These are phyloP conservation scores for Eragrostis tef DNA, from an alignment of 202 grass and related monocot genomes.

Conservation along the genomic window DNA sequence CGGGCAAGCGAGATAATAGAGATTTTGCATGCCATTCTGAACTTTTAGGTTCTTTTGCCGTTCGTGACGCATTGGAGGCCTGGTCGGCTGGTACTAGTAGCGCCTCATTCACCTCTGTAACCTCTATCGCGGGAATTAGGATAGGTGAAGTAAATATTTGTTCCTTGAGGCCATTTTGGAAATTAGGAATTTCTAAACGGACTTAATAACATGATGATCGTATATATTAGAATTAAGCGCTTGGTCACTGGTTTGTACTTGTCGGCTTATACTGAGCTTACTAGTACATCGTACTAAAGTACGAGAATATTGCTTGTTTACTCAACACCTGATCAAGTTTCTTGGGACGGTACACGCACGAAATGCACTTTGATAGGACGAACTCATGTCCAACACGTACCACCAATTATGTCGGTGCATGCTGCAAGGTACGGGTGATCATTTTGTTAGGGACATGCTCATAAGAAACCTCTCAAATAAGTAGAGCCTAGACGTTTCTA, in stretches of 20 bases:
- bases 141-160: too few relatives aligned
- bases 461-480: conserved; percentile 5
- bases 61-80: neutral
- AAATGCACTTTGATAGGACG: neutral
- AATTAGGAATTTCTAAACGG: neutral
- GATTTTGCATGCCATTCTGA: neutral
- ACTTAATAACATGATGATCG: neutral
- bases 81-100: neutral
- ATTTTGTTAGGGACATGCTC: conserved; percentile 19
- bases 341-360: neutral
- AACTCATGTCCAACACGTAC: conserved; percentile 17
- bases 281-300: neutral
- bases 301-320: neutral
- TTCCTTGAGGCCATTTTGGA: neutral
- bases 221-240: too few relatives aligned
- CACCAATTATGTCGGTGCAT: neutral
- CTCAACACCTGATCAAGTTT: neutral
- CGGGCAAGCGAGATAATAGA: conserved; percentile 38
- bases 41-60: neutral
- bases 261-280: neutral
- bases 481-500: neutral
- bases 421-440: conserved; percentile 34
- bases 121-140: too few relatives aligned
- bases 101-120: neutral
- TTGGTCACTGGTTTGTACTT: too few relatives aligned